Evolutionary conservation across 306 rosid genomes (phyloP).

Genomic region (Corylus avellana): DNA sequence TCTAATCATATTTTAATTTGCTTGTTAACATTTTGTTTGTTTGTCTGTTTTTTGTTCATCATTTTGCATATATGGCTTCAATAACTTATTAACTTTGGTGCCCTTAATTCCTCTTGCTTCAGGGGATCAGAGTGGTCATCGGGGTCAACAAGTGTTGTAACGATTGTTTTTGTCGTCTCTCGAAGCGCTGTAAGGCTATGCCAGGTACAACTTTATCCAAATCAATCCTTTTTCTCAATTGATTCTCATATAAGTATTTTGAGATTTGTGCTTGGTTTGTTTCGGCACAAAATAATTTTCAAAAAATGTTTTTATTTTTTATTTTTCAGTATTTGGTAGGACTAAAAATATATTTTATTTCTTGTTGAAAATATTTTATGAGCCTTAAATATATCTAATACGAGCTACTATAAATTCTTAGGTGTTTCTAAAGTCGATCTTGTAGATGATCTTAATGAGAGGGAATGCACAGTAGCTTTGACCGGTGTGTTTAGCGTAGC

Average conservation of each 20-base stretch:
- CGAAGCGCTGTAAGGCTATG: background rate
- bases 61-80: background rate
- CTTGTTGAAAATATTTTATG: too few relatives aligned
- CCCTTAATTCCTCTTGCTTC: background rate
- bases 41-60: background rate
- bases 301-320: too few relatives aligned
- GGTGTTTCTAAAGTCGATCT: background rate
- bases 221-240: background rate
- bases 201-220: background rate
- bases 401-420: background rate
- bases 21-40: too few relatives aligned
- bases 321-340: too few relatives aligned
- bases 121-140: conserved; percentile 1
- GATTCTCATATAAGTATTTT: background rate
- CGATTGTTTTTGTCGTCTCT: background rate
- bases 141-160: background rate
- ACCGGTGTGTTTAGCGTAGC: background rate
- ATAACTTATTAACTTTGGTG: background rate
- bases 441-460: too few relatives aligned
- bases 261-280: too few relatives aligned
- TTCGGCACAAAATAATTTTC: too few relatives aligned
- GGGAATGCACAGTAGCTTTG: background rate
- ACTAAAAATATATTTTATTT: too few relatives aligned
- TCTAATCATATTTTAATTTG: background rate
- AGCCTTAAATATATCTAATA: background rate